Evolutionary conservation across 202 grass and related monocot species (phyloP).

Genomic region (Zizania palustris): DNA sequence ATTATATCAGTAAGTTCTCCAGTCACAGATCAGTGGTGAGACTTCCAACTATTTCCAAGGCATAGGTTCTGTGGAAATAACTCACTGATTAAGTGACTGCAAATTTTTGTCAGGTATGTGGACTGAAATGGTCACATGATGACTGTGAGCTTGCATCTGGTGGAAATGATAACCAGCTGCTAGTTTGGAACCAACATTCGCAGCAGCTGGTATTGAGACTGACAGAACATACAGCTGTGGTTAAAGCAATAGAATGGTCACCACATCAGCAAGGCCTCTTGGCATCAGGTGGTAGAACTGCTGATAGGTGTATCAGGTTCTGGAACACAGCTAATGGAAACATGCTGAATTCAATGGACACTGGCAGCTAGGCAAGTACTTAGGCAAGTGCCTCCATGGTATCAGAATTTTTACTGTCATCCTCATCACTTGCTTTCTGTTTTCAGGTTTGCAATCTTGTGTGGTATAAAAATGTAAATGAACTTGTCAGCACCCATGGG

Average conservation of each 20-base stretch:
- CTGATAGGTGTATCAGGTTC: constrained; percentile 89
- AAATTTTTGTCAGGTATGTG: constrained; percentile 65
- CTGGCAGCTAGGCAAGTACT: constrained; percentile 80
- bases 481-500: constrained; percentile 93
- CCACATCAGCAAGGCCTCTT: constrained; percentile 88
- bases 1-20: constrained; percentile 76
- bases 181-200: constrained; percentile 95
- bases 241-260: constrained; percentile 96
- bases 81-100: not conserved
- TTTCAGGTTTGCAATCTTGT: constrained; percentile 92
- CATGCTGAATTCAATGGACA: constrained; percentile 85
- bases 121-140: constrained; percentile 96
- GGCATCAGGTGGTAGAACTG: constrained; percentile 91
- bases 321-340: constrained; percentile 91
- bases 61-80: constrained; percentile 21
- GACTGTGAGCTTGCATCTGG: constrained; percentile 94
- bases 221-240: constrained; percentile 85
- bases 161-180: constrained; percentile 94
- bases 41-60: not conserved
- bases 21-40: constrained; percentile 93
- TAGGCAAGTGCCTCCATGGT: not conserved
- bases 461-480: constrained; percentile 97
- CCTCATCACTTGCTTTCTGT: constrained; percentile 5
- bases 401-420: not conserved
- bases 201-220: constrained; percentile 71